phyloP scores from a whole-genome alignment of 116 monocot species.

The Posidonia oceanica region DNA sequence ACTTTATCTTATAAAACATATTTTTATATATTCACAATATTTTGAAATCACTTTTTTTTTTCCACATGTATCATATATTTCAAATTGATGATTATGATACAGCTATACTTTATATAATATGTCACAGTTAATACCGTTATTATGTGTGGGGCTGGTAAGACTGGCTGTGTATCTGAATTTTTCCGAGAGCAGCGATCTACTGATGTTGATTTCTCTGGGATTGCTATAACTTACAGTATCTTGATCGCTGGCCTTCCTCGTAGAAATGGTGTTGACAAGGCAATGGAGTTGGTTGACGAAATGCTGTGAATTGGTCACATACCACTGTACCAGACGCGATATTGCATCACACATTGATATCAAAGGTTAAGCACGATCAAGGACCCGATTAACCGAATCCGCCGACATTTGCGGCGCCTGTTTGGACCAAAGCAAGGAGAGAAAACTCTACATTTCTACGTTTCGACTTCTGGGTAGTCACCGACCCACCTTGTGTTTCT shows the following conservation, averaged over 20 bases:
- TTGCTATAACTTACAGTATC: constrained; percentile 46
- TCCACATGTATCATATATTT: too few relatives aligned
- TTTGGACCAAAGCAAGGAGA: too few relatives aligned
- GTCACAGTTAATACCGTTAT: constrained; percentile 60
- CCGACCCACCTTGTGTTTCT: too few relatives aligned
- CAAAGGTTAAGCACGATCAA: constrained; percentile 30
- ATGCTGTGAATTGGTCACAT: constrained; percentile 49
- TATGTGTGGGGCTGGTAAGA: constrained; percentile 47
- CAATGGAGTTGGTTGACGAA: constrained; percentile 61
- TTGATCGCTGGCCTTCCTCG: constrained; percentile 67
- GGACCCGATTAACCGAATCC: too few relatives aligned
- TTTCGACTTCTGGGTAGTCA: too few relatives aligned
- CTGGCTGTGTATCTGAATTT: constrained; percentile 48
- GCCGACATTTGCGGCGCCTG: too few relatives aligned
- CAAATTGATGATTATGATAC: too few relatives aligned
- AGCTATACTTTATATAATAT: too few relatives aligned
- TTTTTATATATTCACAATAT: too few relatives aligned
- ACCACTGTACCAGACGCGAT: constrained; percentile 41
- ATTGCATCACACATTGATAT: constrained; percentile 60
- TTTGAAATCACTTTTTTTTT: too few relatives aligned
- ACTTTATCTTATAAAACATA: too few relatives aligned
- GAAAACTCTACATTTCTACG: too few relatives aligned
- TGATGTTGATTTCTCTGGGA: constrained; percentile 17
- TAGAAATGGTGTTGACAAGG: constrained; percentile 45
- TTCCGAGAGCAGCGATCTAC: constrained; percentile 16